phyloP scores from a whole-genome alignment of 371 early-diverging fungal species.

The Nematocida minor region DNA sequence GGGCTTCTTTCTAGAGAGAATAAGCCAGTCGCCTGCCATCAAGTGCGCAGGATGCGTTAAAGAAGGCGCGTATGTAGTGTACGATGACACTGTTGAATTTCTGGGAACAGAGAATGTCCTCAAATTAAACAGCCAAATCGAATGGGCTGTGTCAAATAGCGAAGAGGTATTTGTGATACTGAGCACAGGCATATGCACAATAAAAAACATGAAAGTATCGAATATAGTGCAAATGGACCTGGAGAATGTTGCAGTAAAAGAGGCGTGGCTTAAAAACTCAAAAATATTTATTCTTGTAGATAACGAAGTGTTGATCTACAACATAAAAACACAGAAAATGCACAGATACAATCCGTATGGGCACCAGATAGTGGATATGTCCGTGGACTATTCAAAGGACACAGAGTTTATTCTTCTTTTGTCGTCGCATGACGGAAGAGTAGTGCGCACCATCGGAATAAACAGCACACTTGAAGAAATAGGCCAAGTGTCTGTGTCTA shows the following conservation, averaged over 20 bases:
- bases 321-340: not conserved
- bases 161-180: not conserved
- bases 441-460: not conserved
- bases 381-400: not conserved
- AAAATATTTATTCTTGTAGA: not conserved
- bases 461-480: slow-evolving; percentile 8
- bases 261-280: not conserved
- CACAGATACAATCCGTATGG: slow-evolving; percentile 34
- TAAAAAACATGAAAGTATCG: not conserved
- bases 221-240: not conserved
- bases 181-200: not conserved
- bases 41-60: not conserved
- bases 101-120: not conserved
- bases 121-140: not conserved
- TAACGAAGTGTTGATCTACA: slow-evolving; percentile 15
- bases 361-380: not conserved
- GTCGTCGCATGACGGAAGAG: not conserved
- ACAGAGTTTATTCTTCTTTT: not conserved
- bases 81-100: not conserved
- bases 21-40: not conserved
- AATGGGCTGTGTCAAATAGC: not conserved
- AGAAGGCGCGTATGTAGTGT: not conserved
- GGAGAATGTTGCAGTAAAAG: not conserved
- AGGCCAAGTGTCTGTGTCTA: slow-evolving; percentile 4
- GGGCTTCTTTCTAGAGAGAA: not conserved